Conservation (phyloP, 371 early-diverging fungal genomes). For the Entomophthora muscae region DNA sequence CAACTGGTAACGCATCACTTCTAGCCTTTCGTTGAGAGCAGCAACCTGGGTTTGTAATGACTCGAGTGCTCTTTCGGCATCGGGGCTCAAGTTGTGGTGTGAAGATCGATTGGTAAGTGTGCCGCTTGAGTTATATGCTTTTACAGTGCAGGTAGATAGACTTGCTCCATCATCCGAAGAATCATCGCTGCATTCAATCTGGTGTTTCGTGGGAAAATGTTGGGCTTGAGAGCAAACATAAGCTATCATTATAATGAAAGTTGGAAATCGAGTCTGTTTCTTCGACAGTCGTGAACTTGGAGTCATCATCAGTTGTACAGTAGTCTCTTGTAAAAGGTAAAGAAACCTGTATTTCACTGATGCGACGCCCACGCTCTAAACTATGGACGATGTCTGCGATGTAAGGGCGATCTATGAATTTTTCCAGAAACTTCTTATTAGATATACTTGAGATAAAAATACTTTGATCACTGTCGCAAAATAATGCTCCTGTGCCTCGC, state of each 20-base stretch:
- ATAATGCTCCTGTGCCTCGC: constrained; percentile 1
- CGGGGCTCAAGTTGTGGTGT: constrained; percentile 17
- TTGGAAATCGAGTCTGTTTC: no score
- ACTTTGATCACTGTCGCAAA: not conserved
- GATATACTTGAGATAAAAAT: not conserved
- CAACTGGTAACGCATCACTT: constrained; percentile 8
- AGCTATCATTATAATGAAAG: not conserved
- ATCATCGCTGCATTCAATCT: not conserved
- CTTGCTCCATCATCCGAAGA: not conserved
- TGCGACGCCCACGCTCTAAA: constrained; percentile 3
- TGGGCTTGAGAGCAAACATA: not conserved
- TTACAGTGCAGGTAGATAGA: not conserved
- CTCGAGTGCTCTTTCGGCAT: constrained; percentile 22
- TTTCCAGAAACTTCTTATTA: not conserved
- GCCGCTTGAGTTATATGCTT: not conserved
- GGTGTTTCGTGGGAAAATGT: not conserved
- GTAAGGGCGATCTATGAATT: not conserved
- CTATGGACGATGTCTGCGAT: not conserved
- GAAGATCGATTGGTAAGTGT: constrained; percentile 15
- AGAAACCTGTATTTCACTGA: constrained; percentile 3
- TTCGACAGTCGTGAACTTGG: no score
- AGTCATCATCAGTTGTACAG: no score
- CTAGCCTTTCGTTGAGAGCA: constrained; percentile 26
- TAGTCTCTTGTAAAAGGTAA: no score
- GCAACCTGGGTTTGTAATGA: constrained; percentile 26